Evolutionary conservation across 306 rosid species (phyloP).

Genomic region (Lablab purpureus): DNA sequence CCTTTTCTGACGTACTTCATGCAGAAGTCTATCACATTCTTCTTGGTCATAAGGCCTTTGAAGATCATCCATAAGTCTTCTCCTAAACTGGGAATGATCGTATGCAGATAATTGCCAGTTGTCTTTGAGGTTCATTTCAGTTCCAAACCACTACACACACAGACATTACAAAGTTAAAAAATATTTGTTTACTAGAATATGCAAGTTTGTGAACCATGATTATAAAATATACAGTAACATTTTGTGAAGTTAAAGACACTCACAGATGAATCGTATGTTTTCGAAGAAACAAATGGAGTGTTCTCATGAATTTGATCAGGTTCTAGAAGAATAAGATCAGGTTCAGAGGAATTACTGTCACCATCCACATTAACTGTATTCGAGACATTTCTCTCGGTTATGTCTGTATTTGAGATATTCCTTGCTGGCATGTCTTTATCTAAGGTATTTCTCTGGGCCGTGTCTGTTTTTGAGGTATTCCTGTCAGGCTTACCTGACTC

Average conservation of each 20-base stretch:
- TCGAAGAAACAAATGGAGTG: slow-evolving; percentile 49
- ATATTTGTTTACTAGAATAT: slow-evolving; percentile 19
- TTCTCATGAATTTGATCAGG: slow-evolving; percentile 42
- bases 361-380: slow-evolving; percentile 23
- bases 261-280: slow-evolving; percentile 48
- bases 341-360: slow-evolving; percentile 50
- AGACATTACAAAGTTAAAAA: slow-evolving; percentile 10
- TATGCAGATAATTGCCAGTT: not conserved
- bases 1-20: slow-evolving; percentile 36
- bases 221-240: slow-evolving; percentile 5
- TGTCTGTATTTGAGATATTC: slow-evolving; percentile 29
- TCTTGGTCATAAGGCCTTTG: slow-evolving; percentile 60
- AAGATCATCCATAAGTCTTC: slow-evolving; percentile 63
- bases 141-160: slow-evolving; percentile 44
- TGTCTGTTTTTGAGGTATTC: slow-evolving; percentile 23
- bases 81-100: slow-evolving; percentile 54
- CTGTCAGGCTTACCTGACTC: not conserved
- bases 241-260: slow-evolving; percentile 38
- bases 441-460: slow-evolving; percentile 26
- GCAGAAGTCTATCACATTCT: slow-evolving; percentile 41
- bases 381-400: slow-evolving; percentile 24
- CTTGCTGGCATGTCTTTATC: not conserved
- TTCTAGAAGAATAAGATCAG: slow-evolving; percentile 51
- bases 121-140: slow-evolving; percentile 48
- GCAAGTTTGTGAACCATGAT: slow-evolving; percentile 17